Conservation (phyloP, 2,329 filamentous ascomycete species). For the Bipolaris gigantea region DNA sequence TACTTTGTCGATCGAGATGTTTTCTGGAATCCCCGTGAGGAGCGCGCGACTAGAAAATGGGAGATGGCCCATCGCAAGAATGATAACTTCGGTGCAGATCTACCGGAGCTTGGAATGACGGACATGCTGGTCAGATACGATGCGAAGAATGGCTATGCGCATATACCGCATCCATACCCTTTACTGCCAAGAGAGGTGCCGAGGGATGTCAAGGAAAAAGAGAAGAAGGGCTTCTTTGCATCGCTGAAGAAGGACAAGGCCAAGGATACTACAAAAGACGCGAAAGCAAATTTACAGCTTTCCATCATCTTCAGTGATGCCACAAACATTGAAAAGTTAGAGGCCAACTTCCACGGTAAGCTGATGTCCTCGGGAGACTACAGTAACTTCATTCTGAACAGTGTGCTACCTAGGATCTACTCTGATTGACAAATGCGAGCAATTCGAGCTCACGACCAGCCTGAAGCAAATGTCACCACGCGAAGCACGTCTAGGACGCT, state of each 20-base stretch:
- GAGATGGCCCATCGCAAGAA: conserved; percentile 54
- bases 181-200: conserved; percentile 55
- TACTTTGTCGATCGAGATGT: conserved; percentile 70
- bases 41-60: conserved; percentile 65
- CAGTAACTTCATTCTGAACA: conserved; percentile 9
- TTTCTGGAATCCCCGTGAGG: conserved; percentile 65
- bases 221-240: conserved; percentile 43
- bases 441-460: conserved; percentile 45
- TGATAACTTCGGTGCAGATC: conserved; percentile 47
- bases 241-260: conserved; percentile 42
- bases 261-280: conserved; percentile 37
- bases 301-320: conserved; percentile 46
- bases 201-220: conserved; percentile 24
- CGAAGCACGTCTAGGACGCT: conserved; percentile 49
- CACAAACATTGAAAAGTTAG: conserved; percentile 46
- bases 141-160: conserved; percentile 58
- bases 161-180: conserved; percentile 63
- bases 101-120: conserved; percentile 62
- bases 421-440: conserved; percentile 47
- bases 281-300: conserved; percentile 46
- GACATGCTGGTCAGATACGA: conserved; percentile 69
- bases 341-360: conserved; percentile 43
- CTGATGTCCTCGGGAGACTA: background rate
- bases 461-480: conserved; percentile 40
- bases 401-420: conserved; percentile 33